These are phyloP conservation scores for Hamamelis virginiana DNA, from an alignment of 164 flowering plant species.

Conservation along the genomic window DNA sequence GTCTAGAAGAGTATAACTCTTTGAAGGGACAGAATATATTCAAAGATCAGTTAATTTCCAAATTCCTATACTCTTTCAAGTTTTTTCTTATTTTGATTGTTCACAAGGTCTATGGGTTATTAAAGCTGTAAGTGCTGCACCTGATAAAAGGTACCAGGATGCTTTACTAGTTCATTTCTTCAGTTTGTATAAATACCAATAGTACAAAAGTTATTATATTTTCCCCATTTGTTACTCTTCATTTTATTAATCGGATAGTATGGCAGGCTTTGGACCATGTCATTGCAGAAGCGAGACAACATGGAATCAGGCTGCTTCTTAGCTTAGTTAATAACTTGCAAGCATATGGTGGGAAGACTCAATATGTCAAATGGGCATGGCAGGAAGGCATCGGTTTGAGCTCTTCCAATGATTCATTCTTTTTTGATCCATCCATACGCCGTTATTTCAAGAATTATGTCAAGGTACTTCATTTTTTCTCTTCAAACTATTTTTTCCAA, in stretches of 20 bases:
- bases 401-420: conserved; percentile 96
- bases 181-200: too few relatives aligned
- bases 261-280: conserved; percentile 89
- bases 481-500: background rate
- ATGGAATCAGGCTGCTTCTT: conserved; percentile 72
- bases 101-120: too few relatives aligned
- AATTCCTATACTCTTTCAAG: too few relatives aligned
- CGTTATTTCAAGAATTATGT: conserved; percentile 76
- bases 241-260: conserved; percentile 2
- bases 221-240: background rate
- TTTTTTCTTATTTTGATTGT: too few relatives aligned
- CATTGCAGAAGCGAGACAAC: conserved; percentile 76
- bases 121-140: too few relatives aligned
- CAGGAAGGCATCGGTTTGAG: conserved; percentile 85
- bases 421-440: conserved; percentile 84
- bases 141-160: too few relatives aligned
- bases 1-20: too few relatives aligned
- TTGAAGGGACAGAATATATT: too few relatives aligned
- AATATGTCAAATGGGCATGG: conserved; percentile 98
- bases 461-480: conserved; percentile 44
- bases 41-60: too few relatives aligned
- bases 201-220: background rate
- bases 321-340: conserved; percentile 89
- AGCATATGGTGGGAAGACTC: conserved; percentile 94
- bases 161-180: too few relatives aligned